Evolutionary conservation across 1,139 yeast genomes (phyloP).

Genomic region (Debaryomycetaceae sp.): DNA sequence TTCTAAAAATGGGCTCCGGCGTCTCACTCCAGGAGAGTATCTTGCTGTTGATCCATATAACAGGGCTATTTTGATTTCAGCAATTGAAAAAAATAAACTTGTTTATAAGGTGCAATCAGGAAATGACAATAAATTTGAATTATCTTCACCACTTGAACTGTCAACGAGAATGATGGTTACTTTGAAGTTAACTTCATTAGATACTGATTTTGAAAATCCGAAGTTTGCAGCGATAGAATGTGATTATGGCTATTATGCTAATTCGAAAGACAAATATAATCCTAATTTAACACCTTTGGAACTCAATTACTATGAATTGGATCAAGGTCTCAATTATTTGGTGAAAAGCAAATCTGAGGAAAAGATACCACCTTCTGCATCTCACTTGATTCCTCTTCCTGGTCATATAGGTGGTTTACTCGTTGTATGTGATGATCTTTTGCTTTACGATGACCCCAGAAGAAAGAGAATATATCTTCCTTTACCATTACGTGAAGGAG

Average conservation of each 20-base stretch:
- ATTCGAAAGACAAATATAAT: slow-evolving; percentile 15
- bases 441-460: slow-evolving; percentile 22
- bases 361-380: slow-evolving; percentile 30
- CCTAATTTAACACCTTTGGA: slow-evolving; percentile 13
- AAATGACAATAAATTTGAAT: slow-evolving; percentile 38
- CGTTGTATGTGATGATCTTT: slow-evolving; percentile 33
- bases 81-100: slow-evolving; percentile 70
- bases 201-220: slow-evolving; percentile 80
- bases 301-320: slow-evolving; percentile 74
- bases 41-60: slow-evolving; percentile 72
- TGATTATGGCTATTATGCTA: slow-evolving; percentile 34
- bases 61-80: slow-evolving; percentile 67
- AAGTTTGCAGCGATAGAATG: slow-evolving; percentile 76
- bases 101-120: slow-evolving; percentile 44
- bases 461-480: slow-evolving; percentile 22
- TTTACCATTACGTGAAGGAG: slow-evolving; percentile 41
- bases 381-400: slow-evolving; percentile 33
- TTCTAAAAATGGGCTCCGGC: slow-evolving; percentile 70
- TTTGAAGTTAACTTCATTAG: slow-evolving; percentile 55
- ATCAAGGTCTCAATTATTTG: slow-evolving; percentile 79
- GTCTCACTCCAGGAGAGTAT: slow-evolving; percentile 75
- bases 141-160: slow-evolving; percentile 77
- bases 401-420: slow-evolving; percentile 34
- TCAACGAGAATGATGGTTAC: slow-evolving; percentile 52
- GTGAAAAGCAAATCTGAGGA: slow-evolving; percentile 46